phyloP scores from a whole-genome alignment of 495 filamentous ascomycete species.

The Geoglossum glabrum region DNA sequence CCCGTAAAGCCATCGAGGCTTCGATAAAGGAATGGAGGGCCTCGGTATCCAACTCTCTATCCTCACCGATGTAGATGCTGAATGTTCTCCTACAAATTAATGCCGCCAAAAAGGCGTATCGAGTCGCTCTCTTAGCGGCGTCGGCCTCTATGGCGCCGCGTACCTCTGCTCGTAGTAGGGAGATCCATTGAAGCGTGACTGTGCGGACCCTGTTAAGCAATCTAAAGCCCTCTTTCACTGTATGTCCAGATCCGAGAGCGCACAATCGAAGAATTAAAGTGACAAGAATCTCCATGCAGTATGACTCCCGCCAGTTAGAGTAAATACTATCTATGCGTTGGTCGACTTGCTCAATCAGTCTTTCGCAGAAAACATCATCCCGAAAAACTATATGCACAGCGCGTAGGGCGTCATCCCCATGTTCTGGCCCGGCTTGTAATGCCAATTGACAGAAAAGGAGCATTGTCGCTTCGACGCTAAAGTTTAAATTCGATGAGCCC shows the following conservation, averaged over 20 bases:
- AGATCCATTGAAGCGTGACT: conserved; percentile 23
- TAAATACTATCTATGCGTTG: conserved; percentile 20
- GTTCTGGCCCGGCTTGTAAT: conserved; percentile 25
- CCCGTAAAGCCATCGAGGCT: conserved; percentile 22
- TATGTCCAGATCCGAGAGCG: conserved; percentile 8
- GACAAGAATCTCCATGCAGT: conserved; percentile 28
- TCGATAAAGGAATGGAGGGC: conserved; percentile 6
- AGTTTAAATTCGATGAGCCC: conserved; percentile 14
- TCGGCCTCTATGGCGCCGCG: conserved; percentile 21
- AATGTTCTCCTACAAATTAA: conserved; percentile 32
- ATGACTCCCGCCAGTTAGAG: conserved; percentile 31
- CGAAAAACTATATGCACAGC: conserved; percentile 24
- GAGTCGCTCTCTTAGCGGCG: conserved; percentile 16
- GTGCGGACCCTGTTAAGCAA: conserved; percentile 12
- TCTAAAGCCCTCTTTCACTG: conserved; percentile 9
- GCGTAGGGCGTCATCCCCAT: conserved; percentile 16
- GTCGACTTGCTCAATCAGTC: conserved; percentile 23
- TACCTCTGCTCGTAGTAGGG: conserved; percentile 23
- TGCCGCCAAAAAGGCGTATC: conserved; percentile 26
- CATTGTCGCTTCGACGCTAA: conserved; percentile 26
- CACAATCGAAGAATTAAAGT: conserved; percentile 20
- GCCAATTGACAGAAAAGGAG: conserved; percentile 24
- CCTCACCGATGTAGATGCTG: conserved; percentile 9
- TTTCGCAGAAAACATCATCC: conserved; percentile 24
- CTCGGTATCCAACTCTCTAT: neutral